Conservation (phyloP, 495 filamentous ascomycete species). For the Daldinia bambusicola region DNA sequence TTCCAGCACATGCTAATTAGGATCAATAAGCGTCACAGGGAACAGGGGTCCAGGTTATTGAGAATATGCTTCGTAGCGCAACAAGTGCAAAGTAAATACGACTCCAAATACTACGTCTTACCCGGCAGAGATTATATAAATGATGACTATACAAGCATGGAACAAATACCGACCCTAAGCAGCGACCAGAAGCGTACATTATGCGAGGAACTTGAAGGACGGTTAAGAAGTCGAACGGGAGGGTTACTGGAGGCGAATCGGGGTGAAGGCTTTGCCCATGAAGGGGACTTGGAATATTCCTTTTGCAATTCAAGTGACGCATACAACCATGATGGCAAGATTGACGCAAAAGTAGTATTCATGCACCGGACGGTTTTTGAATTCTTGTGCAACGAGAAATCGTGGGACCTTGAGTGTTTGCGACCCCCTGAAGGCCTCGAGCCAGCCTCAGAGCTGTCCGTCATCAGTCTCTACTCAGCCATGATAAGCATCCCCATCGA, state of each 20-base stretch:
- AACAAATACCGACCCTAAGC: background rate
- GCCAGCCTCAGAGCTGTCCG: background rate
- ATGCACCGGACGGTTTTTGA: constrained; percentile 46
- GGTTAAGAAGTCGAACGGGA: constrained; percentile 36
- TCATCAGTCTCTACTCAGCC: background rate
- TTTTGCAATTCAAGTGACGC: background rate
- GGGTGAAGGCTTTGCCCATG: no score
- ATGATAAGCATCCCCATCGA: background rate
- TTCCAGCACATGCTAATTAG: constrained; percentile 44
- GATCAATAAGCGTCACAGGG: constrained; percentile 10
- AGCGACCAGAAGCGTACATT: background rate
- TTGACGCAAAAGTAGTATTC: constrained; percentile 31
- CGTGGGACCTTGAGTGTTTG: constrained; percentile 36
- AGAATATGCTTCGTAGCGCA: constrained; percentile 19
- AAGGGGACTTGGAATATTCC: no score
- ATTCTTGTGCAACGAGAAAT: constrained; percentile 25
- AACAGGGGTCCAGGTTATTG: constrained; percentile 21
- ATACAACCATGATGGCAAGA: background rate
- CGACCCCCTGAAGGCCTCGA: background rate
- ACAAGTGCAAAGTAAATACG: background rate
- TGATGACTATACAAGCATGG: background rate
- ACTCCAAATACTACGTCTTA: background rate
- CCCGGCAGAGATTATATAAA: background rate
- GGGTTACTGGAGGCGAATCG: constrained; percentile 35
- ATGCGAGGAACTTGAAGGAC: constrained; percentile 30